Base-by-base conservation (phyloP, 495 filamentous ascomycete species). In the Poronia punctata region DNA sequence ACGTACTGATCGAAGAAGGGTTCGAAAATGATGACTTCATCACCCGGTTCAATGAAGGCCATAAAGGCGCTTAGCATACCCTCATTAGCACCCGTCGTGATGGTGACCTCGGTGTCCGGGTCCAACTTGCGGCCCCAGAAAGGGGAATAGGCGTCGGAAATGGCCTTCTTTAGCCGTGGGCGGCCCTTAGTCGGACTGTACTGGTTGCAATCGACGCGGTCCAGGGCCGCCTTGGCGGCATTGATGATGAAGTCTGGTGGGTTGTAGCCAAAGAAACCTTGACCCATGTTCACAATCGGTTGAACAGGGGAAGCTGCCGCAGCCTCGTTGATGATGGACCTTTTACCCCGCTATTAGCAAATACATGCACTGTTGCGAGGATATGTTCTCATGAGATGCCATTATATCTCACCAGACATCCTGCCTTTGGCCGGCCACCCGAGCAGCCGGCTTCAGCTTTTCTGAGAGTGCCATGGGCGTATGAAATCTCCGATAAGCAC, bases 231-330 rank as follows among this genome's bases (percentile, higher is more conserved):
- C 61, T 93, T 95, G 33, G 92, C 92, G 17, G 92, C 92, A 49
- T 95, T 76, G 38, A 94, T 68, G 37, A 95, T 88, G 60, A 95
- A 98, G 10, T 80, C 62, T 1, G 92, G 92, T 29, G 92, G 92
- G 55, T 98, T 98, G 60, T 98, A 98, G 20, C 92, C 92, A 63
- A 92, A 94, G 71, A 93, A 94, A n/a, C 88, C 88, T 64, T 95
- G 88, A 35, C 88, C 88, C 82, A 95, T 88, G 64, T 94, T 95
- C 46, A 93, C 79, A 50, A 96, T 90, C 42, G 88, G 87, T 57
- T 94, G 87, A 32, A 83, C 80, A 6, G 89, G 86, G 7, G 88
- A 95, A 5, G 84, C 83, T 1, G 72, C 71, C 0, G 76, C 76
- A 0, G 86, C 92, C 71, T 97, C 92, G 52, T 98, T 98, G 70